Evolutionary conservation across 495 filamentous ascomycete genomes (phyloP).

Genomic region (Evansstolkia leycettana): DNA sequence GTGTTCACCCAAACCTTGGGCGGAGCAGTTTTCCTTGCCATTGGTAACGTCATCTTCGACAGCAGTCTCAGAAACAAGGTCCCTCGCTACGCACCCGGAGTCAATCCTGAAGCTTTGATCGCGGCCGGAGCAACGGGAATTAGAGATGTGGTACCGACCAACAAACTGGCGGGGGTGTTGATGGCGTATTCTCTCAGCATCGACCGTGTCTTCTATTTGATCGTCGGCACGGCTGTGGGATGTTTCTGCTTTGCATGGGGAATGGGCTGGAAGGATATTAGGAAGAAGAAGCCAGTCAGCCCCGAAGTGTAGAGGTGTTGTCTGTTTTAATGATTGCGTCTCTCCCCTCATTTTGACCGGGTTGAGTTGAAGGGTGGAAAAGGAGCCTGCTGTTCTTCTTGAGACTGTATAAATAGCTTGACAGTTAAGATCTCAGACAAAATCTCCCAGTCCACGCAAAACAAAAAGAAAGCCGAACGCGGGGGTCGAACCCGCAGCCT

Average conservation of each 20-base stretch:
- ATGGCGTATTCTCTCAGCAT: slow-evolving; percentile 31
- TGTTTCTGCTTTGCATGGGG: slow-evolving; percentile 26
- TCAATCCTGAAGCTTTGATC: slow-evolving; percentile 20
- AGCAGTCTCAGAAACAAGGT: slow-evolving; percentile 26
- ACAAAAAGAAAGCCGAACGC: slow-evolving; percentile 24
- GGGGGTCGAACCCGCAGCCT: slow-evolving; percentile 54
- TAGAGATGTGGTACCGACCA: slow-evolving; percentile 16
- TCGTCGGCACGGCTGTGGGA: slow-evolving; percentile 14
- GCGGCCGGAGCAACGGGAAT: slow-evolving; percentile 30
- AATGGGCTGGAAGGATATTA: slow-evolving; percentile 42
- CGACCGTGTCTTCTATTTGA: slow-evolving; percentile 29
- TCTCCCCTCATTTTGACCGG: no score
- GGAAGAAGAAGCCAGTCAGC: slow-evolving; percentile 35
- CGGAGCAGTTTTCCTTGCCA: slow-evolving; percentile 33
- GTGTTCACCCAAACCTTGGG: slow-evolving; percentile 39
- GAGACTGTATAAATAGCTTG: no score
- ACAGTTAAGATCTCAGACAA: no score
- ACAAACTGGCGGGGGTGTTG: slow-evolving; percentile 22
- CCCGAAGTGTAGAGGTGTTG: no score
- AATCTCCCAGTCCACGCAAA: no score
- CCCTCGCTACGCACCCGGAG: slow-evolving; percentile 21
- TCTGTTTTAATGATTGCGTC: no score
- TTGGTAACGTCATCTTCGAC: slow-evolving; percentile 36
- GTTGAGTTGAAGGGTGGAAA: no score
- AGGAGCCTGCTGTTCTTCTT: no score